phyloP scores from a whole-genome alignment of 169 alveolate genomes.

The Plasmodium vinckei region DNA sequence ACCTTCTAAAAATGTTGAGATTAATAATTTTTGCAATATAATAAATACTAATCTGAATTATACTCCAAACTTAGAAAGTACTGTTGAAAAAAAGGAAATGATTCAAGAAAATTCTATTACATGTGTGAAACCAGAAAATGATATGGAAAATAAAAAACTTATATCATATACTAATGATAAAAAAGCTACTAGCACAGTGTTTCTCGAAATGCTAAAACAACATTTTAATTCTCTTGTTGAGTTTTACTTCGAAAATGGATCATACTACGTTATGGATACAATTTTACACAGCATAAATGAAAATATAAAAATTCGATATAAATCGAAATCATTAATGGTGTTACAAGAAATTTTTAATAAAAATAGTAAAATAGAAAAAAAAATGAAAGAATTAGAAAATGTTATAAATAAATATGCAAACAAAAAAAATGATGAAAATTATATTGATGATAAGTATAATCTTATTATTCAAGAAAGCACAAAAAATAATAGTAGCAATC shows the following conservation, averaged over 20 bases:
- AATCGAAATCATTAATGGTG: slow-evolving; percentile 8
- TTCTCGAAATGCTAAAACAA: too few relatives aligned
- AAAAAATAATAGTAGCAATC: not conserved
- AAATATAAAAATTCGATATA: slow-evolving; percentile 38
- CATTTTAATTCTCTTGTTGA: not conserved
- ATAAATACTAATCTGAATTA: too few relatives aligned
- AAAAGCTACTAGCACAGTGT: too few relatives aligned
- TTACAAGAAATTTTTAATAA: slow-evolving; percentile 28
- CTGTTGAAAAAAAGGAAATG: too few relatives aligned
- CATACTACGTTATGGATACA: slow-evolving; percentile 28
- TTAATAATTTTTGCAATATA: too few relatives aligned
- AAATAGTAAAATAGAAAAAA: slow-evolving; percentile 40
- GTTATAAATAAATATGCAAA: slow-evolving; percentile 35
- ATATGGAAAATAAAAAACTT: too few relatives aligned
- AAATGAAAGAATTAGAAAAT: slow-evolving; percentile 33
- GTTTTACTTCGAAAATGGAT: slow-evolving; percentile 64
- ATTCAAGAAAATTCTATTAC: too few relatives aligned
- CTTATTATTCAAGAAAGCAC: not conserved
- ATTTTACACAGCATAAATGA: slow-evolving; percentile 45
- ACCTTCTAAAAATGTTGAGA: too few relatives aligned
- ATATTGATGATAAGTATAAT: slow-evolving; percentile 5
- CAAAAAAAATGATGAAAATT: slow-evolving; percentile 24
- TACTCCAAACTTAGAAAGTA: too few relatives aligned
- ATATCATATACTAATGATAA: too few relatives aligned
- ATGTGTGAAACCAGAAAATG: too few relatives aligned